Percentiles rank a stretch among this genome's conserved stretches.
Conservation (phyloP, 305 asterid species). For the Salvia sclarea region DNA sequence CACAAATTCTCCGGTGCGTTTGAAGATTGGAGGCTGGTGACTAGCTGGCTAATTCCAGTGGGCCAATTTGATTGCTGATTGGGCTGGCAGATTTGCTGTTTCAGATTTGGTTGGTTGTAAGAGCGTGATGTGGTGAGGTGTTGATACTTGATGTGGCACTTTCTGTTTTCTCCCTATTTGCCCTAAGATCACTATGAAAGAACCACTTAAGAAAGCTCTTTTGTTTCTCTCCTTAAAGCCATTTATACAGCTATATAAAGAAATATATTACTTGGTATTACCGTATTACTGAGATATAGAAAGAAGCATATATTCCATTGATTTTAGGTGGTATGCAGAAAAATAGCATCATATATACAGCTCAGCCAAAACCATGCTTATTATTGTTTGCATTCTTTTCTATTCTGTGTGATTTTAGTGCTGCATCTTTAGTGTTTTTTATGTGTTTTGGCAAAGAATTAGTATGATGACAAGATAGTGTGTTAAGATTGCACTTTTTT, state of each 20-base stretch:
- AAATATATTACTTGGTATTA: neutral
- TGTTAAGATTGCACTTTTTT: constrained; percentile 1
- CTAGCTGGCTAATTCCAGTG: constrained; percentile 28
- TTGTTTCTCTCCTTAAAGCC: constrained; percentile 1
- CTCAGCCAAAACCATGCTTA: constrained; percentile 8
- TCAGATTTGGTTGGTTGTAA: constrained; percentile 41
- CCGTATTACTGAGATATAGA: constrained; percentile 14
- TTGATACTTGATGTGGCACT: constrained; percentile 39
- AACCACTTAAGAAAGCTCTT: constrained; percentile 29
- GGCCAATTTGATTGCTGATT: constrained; percentile 38
- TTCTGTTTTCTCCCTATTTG: constrained; percentile 36
- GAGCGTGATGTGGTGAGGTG: constrained; percentile 51
- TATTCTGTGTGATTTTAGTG: neutral
- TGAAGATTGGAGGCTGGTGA: constrained; percentile 40
- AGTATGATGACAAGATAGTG: neutral
- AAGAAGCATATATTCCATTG: neutral
- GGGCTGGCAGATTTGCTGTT: constrained; percentile 35
- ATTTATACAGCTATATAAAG: neutral
- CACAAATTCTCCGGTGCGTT: constrained; percentile 31
- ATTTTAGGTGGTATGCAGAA: constrained; percentile 2
- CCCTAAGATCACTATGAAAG: constrained; percentile 25
- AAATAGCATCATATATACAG: constrained; percentile 7
- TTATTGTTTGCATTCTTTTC: neutral
- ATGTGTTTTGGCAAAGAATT: neutral
- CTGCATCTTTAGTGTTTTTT: neutral